Evolutionary conservation across 345 rosid genomes (phyloP), one percentile per base, ranked within the genome.

Genomic region (Brassica incana): DNA sequence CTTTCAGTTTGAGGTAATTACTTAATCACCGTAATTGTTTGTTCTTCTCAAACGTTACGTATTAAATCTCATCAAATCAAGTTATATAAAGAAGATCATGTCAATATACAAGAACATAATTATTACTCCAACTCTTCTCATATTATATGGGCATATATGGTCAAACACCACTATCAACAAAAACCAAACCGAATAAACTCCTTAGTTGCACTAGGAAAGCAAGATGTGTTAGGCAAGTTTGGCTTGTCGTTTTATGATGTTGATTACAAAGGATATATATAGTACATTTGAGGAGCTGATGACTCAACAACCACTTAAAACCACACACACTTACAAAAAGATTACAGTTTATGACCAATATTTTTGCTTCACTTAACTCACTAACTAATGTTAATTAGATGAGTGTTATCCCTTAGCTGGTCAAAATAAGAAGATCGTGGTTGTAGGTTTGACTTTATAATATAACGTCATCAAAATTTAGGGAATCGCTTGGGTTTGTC

Each of bases 231-330:
- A 29, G 80, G 85, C 72, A 65, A 78, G 58, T 40, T 62, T 81
- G 30, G 61, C 48, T 59, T 75, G 81, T 80, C 77, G 71, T 76
- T 76, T 76, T 65, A 25, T 76, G 73, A 79, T 68, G 70, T 73
- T 61, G 61, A 71, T 74, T 25, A 9, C 76, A 77, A 70, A 76
- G 64, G 62, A 45, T 45, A 67, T 50, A 45, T 45, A 67, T 50
- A 54, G 5, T 68, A 60, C 64, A 59, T 23, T 59, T 59, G 30
- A 59, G 32, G 64, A 79, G 65, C 66, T 77, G 79, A 77, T 85
- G 87, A 84, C 85, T 84, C 89, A 74, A 40, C 79, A 76, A 65
- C 78, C 89, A 84, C 89, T 85, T 73, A 38, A 45, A 23, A 23
- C 74, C 65, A 38, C 65, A 69, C 14, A 59, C 30, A 73, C 77